phyloP scores from a whole-genome alignment of 2,329 filamentous ascomycete species.

The Penicillium sp. region DNA sequence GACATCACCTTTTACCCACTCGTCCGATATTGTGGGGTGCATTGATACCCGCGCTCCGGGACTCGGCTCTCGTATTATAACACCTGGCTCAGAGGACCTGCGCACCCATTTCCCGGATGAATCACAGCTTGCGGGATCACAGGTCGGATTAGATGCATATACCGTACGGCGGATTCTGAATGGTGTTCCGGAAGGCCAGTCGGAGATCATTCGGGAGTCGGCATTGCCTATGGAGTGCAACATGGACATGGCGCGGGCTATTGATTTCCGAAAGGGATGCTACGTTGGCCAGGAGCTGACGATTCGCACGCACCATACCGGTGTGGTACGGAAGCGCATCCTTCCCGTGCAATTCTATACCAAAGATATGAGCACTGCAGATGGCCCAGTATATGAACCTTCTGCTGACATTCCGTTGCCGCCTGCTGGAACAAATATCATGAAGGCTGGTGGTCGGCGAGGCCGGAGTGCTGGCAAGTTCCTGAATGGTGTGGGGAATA shows the following conservation, averaged over 20 bases:
- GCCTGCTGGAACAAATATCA: conserved; percentile 53
- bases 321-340: conserved; percentile 87
- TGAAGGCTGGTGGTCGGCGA: conserved; percentile 50
- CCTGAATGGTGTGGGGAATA: conserved; percentile 74
- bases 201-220: conserved; percentile 69
- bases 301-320: conserved; percentile 90
- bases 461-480: conserved; percentile 78
- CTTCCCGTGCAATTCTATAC: conserved; percentile 76
- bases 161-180: conserved; percentile 73
- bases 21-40: conserved; percentile 33
- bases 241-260: conserved; percentile 78
- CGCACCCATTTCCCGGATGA: conserved; percentile 33
- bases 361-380: conserved; percentile 49
- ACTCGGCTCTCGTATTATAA: conserved; percentile 41
- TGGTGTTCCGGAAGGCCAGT: conserved; percentile 82
- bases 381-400: conserved; percentile 45
- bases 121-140: conserved; percentile 45
- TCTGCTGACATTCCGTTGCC: conserved; percentile 30
- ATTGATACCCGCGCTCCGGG: conserved; percentile 42
- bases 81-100: conserved; percentile 36
- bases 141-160: conserved; percentile 62
- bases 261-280: conserved; percentile 95
- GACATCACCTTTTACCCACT: conserved; percentile 29
- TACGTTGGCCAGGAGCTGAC: conserved; percentile 97
- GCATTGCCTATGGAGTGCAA: conserved; percentile 87